Conservation (phyloP, 306 rosid genomes). For the cucumber (Cucumis sativus) region DNA sequence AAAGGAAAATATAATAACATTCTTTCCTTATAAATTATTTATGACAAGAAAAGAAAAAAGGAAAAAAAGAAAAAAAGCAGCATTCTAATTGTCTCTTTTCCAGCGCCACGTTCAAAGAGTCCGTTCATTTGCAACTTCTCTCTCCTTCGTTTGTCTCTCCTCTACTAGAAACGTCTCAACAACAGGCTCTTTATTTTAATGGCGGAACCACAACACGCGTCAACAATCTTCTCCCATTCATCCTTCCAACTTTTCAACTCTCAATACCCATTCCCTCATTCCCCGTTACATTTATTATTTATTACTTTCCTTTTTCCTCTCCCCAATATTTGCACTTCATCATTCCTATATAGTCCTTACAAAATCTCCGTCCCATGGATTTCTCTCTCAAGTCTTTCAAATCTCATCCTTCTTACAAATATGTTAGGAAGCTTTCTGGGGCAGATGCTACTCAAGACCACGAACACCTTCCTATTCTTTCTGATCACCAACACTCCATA, state of each 20-base stretch:
- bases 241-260: neutral
- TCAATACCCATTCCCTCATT: neutral
- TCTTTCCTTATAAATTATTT: too few relatives aligned
- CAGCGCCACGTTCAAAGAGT: neutral
- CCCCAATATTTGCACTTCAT: neutral
- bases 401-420: conserved; percentile 31
- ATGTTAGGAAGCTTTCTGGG: conserved; percentile 17
- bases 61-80: too few relatives aligned
- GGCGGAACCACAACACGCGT: conserved; percentile 19
- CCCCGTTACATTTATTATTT: neutral
- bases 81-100: neutral
- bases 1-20: too few relatives aligned
- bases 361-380: conserved; percentile 26
- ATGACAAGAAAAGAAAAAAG: too few relatives aligned
- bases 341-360: neutral
- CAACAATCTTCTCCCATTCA: conserved; percentile 6
- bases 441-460: conserved; percentile 17
- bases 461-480: conserved; percentile 50
- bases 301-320: neutral
- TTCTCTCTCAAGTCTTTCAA: conserved; percentile 50
- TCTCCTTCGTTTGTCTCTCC: neutral
- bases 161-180: neutral
- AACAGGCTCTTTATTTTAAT: neutral
- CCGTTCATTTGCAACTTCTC: neutral
- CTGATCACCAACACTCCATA: conserved; percentile 18